Base-by-base conservation (phyloP, 108 stramenopile genomes). In the Skeletonema marinoi region DNA sequence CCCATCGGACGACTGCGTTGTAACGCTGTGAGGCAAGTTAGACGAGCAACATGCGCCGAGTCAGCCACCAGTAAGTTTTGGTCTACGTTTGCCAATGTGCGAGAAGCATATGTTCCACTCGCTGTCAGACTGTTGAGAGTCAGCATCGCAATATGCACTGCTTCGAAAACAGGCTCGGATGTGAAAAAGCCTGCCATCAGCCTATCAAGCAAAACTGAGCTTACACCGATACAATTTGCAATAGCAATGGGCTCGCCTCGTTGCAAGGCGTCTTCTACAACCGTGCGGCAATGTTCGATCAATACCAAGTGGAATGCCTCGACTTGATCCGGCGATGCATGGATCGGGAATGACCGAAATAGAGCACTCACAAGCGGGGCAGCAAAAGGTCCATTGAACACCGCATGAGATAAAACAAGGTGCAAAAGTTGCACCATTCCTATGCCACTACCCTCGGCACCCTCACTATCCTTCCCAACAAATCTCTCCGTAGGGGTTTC, bases 151-250 rank as follows among this genome's bases (percentile, higher is more conserved):
- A 90, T 85, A 19, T 75, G 78, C 1, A 93, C 87, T 38, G 84
- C 76, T 38, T 88, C 78, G 4, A 94, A 81, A 48, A 89, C 79
- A 7, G 85, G 75, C 69, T 91, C 90, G 0, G 87, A 81, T 13
- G 86, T 89, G 70, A 94, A 94, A 76, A 93, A 92, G 54, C 93
- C 96, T 51, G 79, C 71, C 76, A 93, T 88, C 58, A 93, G 68
- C 25, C 88, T 81, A 65, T 93, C 90, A 32, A 94, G 86, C 32
- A 96, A 81, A 13, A 92, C 89, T 33, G 93, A 91, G 63, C 86
- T 77, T 1, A 94, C 77, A 11, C 91, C 93, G 35, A 93, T 85
- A 72, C 93, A 90, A 68, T 90, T 91, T 46, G 91, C 88, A 46
- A 96, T 73, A 63, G 90, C 87, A 25, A 91, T 73, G 12, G 83